phyloP scores from a whole-genome alignment of 495 filamentous ascomycete genomes.

The Bacidia rubella region DNA sequence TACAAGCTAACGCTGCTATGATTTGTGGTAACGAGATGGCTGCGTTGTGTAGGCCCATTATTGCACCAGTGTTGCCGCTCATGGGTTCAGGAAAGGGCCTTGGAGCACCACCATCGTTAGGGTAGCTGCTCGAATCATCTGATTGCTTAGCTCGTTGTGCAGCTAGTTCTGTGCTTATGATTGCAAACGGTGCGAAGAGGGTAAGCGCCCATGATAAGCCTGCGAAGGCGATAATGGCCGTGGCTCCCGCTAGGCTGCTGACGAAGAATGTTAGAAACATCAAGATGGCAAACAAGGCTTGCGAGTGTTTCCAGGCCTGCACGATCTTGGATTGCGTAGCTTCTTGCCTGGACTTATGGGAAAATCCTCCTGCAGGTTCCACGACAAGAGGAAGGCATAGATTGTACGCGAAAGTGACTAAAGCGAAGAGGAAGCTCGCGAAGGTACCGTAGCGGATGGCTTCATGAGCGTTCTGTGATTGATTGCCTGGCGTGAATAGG shows the following conservation, averaged over 20 bases:
- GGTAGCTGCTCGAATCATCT: background rate
- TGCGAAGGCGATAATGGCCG: slow-evolving; percentile 39
- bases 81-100: slow-evolving; percentile 20
- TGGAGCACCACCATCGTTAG: slow-evolving; percentile 20
- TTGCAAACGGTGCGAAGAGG: slow-evolving; percentile 37
- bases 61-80: slow-evolving; percentile 28
- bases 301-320: slow-evolving; percentile 52
- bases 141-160: slow-evolving; percentile 15
- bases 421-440: slow-evolving; percentile 43
- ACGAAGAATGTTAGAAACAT: slow-evolving; percentile 67
- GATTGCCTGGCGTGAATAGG: background rate
- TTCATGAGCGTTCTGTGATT: slow-evolving; percentile 3
- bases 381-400: slow-evolving; percentile 55
- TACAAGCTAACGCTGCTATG: slow-evolving; percentile 31
- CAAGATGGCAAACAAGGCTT: slow-evolving; percentile 49
- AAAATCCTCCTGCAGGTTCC: slow-evolving; percentile 43
- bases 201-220: slow-evolving; percentile 38
- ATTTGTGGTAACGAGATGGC: slow-evolving; percentile 37
- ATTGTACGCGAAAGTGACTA: slow-evolving; percentile 51
- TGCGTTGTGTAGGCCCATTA: slow-evolving; percentile 37
- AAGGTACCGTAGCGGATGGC: slow-evolving; percentile 15
- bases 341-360: slow-evolving; percentile 34
- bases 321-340: slow-evolving; percentile 53
- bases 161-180: slow-evolving; percentile 30
- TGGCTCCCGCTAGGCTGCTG: slow-evolving; percentile 51